Conservation (phyloP, 257 asterid species). For the Lithospermum erythrorhizon region DNA sequence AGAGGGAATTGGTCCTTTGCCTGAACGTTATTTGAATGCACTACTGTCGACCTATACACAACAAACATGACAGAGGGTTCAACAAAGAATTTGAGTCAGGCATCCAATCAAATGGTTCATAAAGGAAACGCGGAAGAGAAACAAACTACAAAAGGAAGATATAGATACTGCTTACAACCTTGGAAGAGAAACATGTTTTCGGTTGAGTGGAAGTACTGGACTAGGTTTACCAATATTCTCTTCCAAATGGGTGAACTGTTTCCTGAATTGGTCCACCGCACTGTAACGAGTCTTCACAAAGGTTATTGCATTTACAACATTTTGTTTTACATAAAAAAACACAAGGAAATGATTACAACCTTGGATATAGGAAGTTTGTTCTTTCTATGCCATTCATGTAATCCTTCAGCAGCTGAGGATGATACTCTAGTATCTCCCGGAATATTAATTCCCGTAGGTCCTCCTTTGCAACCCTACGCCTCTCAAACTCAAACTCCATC, state of each 20-base stretch:
- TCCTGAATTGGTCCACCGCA: slow-evolving; percentile 67
- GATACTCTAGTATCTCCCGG: slow-evolving; percentile 77
- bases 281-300: slow-evolving; percentile 25
- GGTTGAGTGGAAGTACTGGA: slow-evolving; percentile 43
- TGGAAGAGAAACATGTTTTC: slow-evolving; percentile 82
- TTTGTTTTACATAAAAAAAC: not conserved
- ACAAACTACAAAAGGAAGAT: not conserved
- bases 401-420: slow-evolving; percentile 79
- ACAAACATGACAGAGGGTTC: not conserved
- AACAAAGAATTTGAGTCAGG: too few species aligned
- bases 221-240: slow-evolving; percentile 53
- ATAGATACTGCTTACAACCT: slow-evolving; percentile 29
- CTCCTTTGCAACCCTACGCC: slow-evolving; percentile 78
- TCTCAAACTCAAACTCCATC: slow-evolving; percentile 79
- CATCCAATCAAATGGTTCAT: too few species aligned
- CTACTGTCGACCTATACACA: slow-evolving; percentile 51
- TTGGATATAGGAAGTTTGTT: slow-evolving; percentile 64
- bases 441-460: slow-evolving; percentile 64
- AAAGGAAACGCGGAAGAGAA: not conserved
- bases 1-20: slow-evolving; percentile 35
- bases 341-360: slow-evolving; percentile 26
- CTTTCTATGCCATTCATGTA: slow-evolving; percentile 57
- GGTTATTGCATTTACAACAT: slow-evolving; percentile 6
- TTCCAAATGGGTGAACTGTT: slow-evolving; percentile 71
- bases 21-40: slow-evolving; percentile 48